Conservation (phyloP, 768 basidiomycete genomes). For the Hysterangium stoloniferum region DNA sequence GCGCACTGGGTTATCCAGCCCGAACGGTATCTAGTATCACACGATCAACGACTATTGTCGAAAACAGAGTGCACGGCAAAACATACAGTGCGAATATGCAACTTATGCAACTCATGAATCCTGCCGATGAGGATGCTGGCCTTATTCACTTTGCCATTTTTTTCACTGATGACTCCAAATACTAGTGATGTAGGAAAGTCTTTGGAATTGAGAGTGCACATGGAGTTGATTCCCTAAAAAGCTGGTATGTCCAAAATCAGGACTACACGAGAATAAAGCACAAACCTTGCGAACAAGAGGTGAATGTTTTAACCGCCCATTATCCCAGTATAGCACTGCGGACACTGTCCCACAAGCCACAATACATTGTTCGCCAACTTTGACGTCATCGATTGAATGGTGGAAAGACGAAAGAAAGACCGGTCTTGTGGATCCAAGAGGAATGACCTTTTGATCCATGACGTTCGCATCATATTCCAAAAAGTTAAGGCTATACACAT, state of each 20-base stretch:
- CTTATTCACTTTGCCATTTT: constrained; percentile 1
- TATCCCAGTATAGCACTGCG: constrained; percentile 61
- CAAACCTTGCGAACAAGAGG: constrained; percentile 64
- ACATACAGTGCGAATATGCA: constrained; percentile 73
- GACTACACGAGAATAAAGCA: not conserved
- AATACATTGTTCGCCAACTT: constrained; percentile 45
- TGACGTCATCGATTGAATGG: constrained; percentile 20
- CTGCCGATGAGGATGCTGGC: constrained; percentile 52
- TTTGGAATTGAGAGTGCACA: constrained; percentile 40
- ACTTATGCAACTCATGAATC: constrained; percentile 60
- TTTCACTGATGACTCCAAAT: constrained; percentile 40
- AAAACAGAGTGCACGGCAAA: not conserved
- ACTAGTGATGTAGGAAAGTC: constrained; percentile 48
- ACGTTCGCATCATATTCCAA: constrained; percentile 20
- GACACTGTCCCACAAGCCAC: constrained; percentile 69
- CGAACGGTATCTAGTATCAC: constrained; percentile 54
- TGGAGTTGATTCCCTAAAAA: constrained; percentile 45
- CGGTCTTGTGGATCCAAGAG: constrained; percentile 55
- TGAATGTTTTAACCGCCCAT: constrained; percentile 55
- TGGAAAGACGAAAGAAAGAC: constrained; percentile 49
- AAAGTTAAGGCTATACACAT: constrained; percentile 43
- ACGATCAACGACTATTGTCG: constrained; percentile 1
- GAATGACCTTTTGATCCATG: constrained; percentile 47
- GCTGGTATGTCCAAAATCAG: not conserved
- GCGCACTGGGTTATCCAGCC: constrained; percentile 60